Conservation (phyloP, 2,329 filamentous ascomycete species). For the Apiospora koreana region DNA sequence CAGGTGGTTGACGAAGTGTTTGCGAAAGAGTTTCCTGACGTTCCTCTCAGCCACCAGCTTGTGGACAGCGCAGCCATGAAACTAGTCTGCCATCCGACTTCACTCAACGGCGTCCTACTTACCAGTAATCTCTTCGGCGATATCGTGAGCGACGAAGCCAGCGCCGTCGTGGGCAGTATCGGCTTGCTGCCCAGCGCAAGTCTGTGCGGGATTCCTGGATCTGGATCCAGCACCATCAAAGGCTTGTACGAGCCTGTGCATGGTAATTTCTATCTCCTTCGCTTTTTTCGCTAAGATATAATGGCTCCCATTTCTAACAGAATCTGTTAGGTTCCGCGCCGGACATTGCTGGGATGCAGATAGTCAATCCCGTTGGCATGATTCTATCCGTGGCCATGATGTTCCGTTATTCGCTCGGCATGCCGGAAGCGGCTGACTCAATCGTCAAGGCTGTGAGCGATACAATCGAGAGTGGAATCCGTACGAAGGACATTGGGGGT, state of each 20-base stretch:
- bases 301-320: neutral
- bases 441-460: conserved; percentile 81
- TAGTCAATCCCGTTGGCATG: conserved; percentile 90
- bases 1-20: conserved; percentile 20
- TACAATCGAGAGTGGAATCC: conserved; percentile 76
- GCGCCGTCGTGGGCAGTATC: conserved; percentile 67
- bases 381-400: conserved; percentile 95
- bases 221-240: conserved; percentile 77
- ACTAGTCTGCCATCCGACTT: conserved; percentile 19
- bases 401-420: conserved; percentile 86
- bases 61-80: conserved; percentile 25
- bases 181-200: conserved; percentile 87
- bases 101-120: conserved; percentile 26
- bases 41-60: conserved; percentile 22
- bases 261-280: conserved; percentile 52
- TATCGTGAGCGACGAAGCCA: conserved; percentile 24
- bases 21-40: conserved; percentile 20
- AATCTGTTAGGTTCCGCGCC: conserved; percentile 71
- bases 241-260: conserved; percentile 98
- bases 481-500: conserved; percentile 86
- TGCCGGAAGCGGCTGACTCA: conserved; percentile 72
- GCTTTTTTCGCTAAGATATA: neutral
- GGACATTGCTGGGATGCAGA: conserved; percentile 87
- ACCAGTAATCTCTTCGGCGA: conserved; percentile 18
- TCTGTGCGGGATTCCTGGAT: conserved; percentile 79